A percentile compares a stretch with the other conserved stretches of the same genome.
Evolutionary conservation across 352 stramenopile genomes (phyloP).

Genomic region (Blastocystis sp.): DNA sequence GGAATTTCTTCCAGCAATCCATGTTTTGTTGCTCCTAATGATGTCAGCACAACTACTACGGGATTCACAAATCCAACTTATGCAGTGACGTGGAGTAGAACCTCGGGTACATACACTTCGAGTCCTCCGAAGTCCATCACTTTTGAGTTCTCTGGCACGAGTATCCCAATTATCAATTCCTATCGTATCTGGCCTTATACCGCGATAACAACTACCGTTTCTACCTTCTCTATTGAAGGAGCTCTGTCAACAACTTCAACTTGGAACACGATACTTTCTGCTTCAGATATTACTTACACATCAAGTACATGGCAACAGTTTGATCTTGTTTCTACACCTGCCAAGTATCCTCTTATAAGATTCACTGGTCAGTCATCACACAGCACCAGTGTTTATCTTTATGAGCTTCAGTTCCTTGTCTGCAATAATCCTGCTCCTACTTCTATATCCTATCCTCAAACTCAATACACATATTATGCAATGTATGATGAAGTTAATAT

Average conservation of each 20-base stretch:
- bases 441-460: neutral
- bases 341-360: neutral
- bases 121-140: neutral
- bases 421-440: neutral
- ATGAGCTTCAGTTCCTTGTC: neutral
- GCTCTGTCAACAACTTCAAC: neutral
- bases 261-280: neutral
- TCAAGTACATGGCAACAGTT: neutral
- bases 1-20: neutral
- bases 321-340: neutral
- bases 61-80: neutral
- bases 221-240: neutral
- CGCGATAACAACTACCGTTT: neutral
- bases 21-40: neutral
- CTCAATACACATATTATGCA: neutral
- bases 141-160: neutral
- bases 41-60: neutral
- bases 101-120: neutral
- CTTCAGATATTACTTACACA: neutral
- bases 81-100: neutral
- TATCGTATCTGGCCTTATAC: neutral
- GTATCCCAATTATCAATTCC: neutral
- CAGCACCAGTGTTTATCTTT: neutral
- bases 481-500: neutral
- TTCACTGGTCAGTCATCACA: neutral